Percentiles rank a stretch among this genome's conserved stretches.
phyloP scores from a whole-genome alignment of 345 rosid species.

The Murraya paniculata region DNA sequence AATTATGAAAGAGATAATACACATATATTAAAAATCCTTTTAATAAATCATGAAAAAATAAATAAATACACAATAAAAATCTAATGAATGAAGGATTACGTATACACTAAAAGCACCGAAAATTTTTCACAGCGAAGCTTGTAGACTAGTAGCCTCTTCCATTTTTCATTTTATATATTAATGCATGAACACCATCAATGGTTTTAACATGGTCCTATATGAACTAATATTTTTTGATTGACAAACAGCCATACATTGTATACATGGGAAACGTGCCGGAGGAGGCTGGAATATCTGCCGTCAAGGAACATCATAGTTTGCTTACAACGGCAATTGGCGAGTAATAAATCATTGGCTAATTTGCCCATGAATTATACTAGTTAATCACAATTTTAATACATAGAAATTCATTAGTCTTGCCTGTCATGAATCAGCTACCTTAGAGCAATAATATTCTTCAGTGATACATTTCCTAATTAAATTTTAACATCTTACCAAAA shows the following conservation, averaged over 20 bases:
- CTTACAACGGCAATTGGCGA: conserved; percentile 53
- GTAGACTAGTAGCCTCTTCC: too few species aligned
- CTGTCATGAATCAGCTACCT: too few species aligned
- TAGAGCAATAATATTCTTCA: background rate
- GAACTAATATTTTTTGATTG: background rate
- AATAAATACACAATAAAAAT: too few species aligned
- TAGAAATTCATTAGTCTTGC: too few species aligned
- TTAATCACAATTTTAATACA: too few species aligned
- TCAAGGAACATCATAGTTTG: conserved; percentile 50
- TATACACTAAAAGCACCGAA: too few species aligned
- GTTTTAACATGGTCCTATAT: background rate
- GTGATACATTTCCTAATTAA: background rate
- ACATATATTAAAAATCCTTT: too few species aligned
- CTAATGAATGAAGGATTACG: too few species aligned
- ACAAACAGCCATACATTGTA: conserved; percentile 62
- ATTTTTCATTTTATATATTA: background rate
- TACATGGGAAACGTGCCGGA: conserved; percentile 69
- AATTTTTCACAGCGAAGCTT: too few species aligned
- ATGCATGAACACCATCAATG: background rate
- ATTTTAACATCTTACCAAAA: background rate
- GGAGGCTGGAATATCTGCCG: conserved; percentile 11
- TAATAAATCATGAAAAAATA: too few species aligned
- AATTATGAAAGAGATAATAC: too few species aligned
- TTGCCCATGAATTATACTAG: background rate
- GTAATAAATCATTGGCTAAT: conserved; percentile 30